Percentiles rank a stretch among this genome's conserved stretches.
phyloP scores from a whole-genome alignment of 2,329 filamentous ascomycete genomes.

The Penicillium sp. region DNA sequence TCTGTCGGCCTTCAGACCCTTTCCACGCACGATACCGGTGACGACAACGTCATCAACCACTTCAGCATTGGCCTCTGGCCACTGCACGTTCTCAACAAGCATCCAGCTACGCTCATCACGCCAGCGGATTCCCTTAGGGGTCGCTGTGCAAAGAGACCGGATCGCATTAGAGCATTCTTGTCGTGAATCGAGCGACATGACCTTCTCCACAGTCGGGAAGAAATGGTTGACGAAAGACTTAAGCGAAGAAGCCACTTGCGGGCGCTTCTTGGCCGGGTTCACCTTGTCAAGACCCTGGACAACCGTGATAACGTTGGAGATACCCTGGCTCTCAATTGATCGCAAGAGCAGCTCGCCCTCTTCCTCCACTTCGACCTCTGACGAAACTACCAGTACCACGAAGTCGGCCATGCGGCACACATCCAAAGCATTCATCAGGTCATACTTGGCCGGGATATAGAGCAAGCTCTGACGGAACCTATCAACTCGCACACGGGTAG shows the following conservation, averaged over 20 bases:
- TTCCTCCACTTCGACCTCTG: conserved; percentile 72
- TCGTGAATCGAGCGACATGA: conserved; percentile 81
- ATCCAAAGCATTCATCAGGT: conserved; percentile 76
- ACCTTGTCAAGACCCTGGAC: conserved; percentile 77
- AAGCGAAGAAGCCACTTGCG: conserved; percentile 74
- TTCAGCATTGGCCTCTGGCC: conserved; percentile 56
- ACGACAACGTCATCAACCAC: conserved; percentile 62
- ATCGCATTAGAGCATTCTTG: conserved; percentile 91
- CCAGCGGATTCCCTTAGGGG: conserved; percentile 93
- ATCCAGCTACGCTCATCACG: conserved; percentile 95
- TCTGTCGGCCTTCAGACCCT: conserved; percentile 82
- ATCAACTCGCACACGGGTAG: conserved; percentile 69
- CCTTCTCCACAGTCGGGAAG: conserved; percentile 86
- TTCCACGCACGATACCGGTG: conserved; percentile 82
- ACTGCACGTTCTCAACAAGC: conserved; percentile 78
- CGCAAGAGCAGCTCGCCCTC: conserved; percentile 81
- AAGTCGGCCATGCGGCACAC: conserved; percentile 88
- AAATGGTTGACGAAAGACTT: conserved; percentile 94
- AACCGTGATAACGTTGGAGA: conserved; percentile 85
- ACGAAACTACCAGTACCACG: conserved; percentile 80
- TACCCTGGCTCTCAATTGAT: conserved; percentile 86
- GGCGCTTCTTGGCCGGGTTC: conserved; percentile 74
- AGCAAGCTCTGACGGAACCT: conserved; percentile 94
- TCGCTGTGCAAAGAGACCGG: conserved; percentile 84
- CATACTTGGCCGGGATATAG: conserved; percentile 72